A percentile compares a stretch with the other conserved stretches of the same genome.
Evolutionary conservation across 2,329 filamentous ascomycete genomes (phyloP).

Genomic region (Colletotrichum graminicola): DNA sequence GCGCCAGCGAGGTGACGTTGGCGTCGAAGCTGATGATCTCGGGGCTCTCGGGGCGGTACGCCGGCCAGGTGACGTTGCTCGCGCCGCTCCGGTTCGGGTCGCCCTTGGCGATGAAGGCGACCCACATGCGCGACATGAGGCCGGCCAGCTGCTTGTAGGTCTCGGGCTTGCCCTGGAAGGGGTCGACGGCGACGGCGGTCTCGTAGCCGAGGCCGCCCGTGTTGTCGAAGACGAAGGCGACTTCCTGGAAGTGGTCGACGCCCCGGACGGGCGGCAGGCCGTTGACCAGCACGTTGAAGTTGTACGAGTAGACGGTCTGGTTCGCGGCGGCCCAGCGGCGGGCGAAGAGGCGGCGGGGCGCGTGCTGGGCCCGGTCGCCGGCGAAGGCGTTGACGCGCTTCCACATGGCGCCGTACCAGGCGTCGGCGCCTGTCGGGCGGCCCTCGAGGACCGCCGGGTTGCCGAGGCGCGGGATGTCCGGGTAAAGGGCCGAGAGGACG

Average conservation of each 20-base stretch:
- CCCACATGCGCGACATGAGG: slow-evolving; percentile 65
- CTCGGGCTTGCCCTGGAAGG: slow-evolving; percentile 56
- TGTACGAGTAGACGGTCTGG: slow-evolving; percentile 67
- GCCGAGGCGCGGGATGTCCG: slow-evolving; percentile 60
- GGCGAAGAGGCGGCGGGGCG: slow-evolving; percentile 64
- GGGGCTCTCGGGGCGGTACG: slow-evolving; percentile 56
- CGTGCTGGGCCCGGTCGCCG: slow-evolving; percentile 69
- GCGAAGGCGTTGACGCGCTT: slow-evolving; percentile 66
- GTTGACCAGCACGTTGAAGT: slow-evolving; percentile 55
- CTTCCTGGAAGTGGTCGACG: slow-evolving; percentile 48
- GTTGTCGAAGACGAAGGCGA: slow-evolving; percentile 63
- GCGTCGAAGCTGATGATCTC: slow-evolving; percentile 63
- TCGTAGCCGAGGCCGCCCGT: slow-evolving; percentile 61
- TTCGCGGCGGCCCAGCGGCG: slow-evolving; percentile 62
- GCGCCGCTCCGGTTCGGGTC: slow-evolving; percentile 55
- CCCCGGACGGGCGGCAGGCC: slow-evolving; percentile 43
- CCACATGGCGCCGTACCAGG: slow-evolving; percentile 59
- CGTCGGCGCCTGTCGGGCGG: slow-evolving; percentile 45
- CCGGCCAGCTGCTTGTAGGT: slow-evolving; percentile 57
- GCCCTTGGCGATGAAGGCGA: slow-evolving; percentile 60
- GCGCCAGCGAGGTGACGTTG: slow-evolving; percentile 57
- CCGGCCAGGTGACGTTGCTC: slow-evolving; percentile 53
- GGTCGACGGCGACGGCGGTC: slow-evolving; percentile 56
- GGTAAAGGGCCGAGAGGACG: slow-evolving; percentile 60
- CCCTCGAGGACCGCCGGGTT: slow-evolving; percentile 59